phyloP scores from a whole-genome alignment of 192 early-diverging fungal genomes.

The Funneliformis geosporum region DNA sequence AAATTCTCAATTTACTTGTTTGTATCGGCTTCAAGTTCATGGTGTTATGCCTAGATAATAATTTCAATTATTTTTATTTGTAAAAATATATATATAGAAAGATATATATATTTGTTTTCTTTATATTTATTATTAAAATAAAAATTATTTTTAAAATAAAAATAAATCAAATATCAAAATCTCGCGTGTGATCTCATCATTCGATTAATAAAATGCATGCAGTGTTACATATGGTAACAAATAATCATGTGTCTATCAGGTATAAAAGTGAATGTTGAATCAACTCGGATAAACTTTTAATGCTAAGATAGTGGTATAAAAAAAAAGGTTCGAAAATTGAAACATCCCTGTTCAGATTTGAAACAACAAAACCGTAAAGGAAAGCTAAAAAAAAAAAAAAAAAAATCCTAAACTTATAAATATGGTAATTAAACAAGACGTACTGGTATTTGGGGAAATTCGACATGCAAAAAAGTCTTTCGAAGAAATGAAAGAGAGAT shows the following conservation, averaged over 20 bases:
- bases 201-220: neutral
- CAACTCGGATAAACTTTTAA: too few species aligned
- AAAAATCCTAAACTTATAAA: neutral
- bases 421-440: constrained; percentile 15
- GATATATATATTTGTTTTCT: neutral
- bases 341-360: too few species aligned
- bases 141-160: neutral
- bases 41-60: neutral
- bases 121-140: neutral
- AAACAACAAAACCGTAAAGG: too few species aligned
- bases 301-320: too few species aligned
- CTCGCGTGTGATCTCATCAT: neutral
- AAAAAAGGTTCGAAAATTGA: too few species aligned
- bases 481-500: constrained; percentile 11
- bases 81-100: too few species aligned
- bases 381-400: too few species aligned
- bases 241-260: too few species aligned
- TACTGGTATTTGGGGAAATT: constrained; percentile 21
- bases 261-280: too few species aligned
- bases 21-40: constrained; percentile 21
- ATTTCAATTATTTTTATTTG: neutral
- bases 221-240: neutral
- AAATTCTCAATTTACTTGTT: constrained; percentile 21
- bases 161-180: neutral
- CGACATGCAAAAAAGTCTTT: neutral